phyloP scores from a whole-genome alignment of 1,284 basidiomycete species.

The Spongiforma sp. region DNA sequence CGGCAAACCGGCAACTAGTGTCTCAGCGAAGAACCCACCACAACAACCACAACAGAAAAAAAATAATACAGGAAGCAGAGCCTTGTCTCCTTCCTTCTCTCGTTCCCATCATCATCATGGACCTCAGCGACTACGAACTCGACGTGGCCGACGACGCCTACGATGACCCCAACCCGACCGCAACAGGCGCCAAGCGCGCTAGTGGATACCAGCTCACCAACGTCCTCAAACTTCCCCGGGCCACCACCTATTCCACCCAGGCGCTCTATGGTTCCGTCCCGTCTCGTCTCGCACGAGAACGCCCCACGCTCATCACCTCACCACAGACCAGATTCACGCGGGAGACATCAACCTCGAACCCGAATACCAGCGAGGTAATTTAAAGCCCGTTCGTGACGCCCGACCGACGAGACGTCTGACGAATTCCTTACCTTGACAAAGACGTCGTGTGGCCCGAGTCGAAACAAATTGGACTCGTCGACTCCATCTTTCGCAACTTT shows the following conservation, averaged over 20 bases:
- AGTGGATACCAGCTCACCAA: slow-evolving; percentile 55
- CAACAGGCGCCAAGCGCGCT: slow-evolving; percentile 9
- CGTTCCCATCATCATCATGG: no score
- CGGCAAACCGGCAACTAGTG: no score
- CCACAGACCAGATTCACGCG: slow-evolving; percentile 61
- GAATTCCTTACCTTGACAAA: no score
- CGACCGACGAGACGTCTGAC: no score
- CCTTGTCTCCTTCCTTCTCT: no score
- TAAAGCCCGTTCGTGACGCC: no score
- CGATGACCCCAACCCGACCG: slow-evolving; percentile 23
- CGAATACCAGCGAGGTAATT: slow-evolving; percentile 79
- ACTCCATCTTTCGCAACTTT: slow-evolving; percentile 74
- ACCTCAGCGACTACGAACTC: slow-evolving; percentile 26
- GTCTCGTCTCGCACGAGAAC: background rate
- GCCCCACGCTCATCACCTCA: background rate
- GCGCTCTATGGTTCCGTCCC: slow-evolving; percentile 58
- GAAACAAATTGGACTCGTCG: slow-evolving; percentile 74
- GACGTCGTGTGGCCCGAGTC: slow-evolving; percentile 71
- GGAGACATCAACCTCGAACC: slow-evolving; percentile 70
- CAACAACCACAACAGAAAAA: no score
- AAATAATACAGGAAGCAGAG: no score
- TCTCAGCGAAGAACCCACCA: no score
- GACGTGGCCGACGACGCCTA: slow-evolving; percentile 14
- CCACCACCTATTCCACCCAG: slow-evolving; percentile 72
- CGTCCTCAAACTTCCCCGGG: slow-evolving; percentile 62